These are phyloP conservation scores for Metschnikowia borealis DNA, from an alignment of 805 yeast species.

Conservation along the genomic window DNA sequence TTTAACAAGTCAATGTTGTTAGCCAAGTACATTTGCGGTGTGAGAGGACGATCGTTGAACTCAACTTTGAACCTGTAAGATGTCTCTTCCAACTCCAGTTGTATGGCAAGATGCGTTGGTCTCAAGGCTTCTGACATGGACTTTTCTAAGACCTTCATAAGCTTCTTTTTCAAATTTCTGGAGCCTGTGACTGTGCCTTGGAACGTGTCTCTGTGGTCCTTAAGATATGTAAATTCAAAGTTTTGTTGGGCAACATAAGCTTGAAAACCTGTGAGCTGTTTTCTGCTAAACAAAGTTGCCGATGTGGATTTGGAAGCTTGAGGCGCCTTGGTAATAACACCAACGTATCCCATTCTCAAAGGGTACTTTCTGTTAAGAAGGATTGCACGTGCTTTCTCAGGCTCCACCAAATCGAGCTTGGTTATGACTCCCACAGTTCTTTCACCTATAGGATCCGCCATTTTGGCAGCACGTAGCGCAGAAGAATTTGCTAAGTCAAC, in stretches of 20 bases:
- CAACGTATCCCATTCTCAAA: constrained; percentile 93
- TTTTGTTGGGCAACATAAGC: constrained; percentile 66
- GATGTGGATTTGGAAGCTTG: constrained; percentile 24
- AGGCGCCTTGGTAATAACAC: constrained; percentile 89
- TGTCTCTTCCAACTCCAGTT: constrained; percentile 90
- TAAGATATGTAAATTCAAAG: constrained; percentile 55
- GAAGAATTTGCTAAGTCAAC: constrained; percentile 96
- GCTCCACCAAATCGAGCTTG: constrained; percentile 84
- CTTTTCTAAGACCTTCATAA: constrained; percentile 81
- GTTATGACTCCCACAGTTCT: constrained; percentile 96
- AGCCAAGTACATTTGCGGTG: constrained; percentile 92
- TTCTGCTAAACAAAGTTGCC: constrained; percentile 45
- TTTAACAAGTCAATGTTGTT: constrained; percentile 86
- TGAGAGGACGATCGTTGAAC: constrained; percentile 88
- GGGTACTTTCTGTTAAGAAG: constrained; percentile 83
- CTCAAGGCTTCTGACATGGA: constrained; percentile 86
- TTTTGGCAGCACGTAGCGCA: constrained; percentile 84
- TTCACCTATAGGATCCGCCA: constrained; percentile 90
- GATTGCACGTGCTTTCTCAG: constrained; percentile 63
- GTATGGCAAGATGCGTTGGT: constrained; percentile 83
- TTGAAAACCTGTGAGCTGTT: constrained; percentile 47
- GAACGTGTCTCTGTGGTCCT: constrained; percentile 56
- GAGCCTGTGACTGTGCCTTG: constrained; percentile 72
- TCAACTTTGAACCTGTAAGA: constrained; percentile 92
- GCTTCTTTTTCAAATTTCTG: constrained; percentile 64